These are phyloP conservation scores for Mrakia gelida DNA, from an alignment of 768 basidiomycete genomes.

Conservation along the genomic window DNA sequence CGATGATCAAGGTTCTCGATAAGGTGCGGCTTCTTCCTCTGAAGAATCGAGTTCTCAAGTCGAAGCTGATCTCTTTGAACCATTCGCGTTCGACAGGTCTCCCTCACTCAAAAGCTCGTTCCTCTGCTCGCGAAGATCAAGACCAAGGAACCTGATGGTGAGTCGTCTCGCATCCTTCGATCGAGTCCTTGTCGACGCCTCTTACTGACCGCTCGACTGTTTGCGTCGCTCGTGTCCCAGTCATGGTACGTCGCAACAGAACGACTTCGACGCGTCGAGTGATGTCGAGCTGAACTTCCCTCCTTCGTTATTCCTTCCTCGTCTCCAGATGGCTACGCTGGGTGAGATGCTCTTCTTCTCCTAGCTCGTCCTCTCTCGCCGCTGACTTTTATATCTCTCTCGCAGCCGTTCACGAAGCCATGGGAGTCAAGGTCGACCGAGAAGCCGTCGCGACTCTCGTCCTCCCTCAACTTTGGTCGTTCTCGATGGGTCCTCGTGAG, in stretches of 20 bases:
- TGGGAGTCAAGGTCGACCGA: conserved; percentile 90
- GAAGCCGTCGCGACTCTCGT: conserved; percentile 86
- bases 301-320: background rate
- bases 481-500: conserved; percentile 80
- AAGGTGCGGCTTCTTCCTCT: conserved; percentile 34
- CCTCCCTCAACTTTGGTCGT: conserved; percentile 87
- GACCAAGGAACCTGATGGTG: conserved; percentile 56
- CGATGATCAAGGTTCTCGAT: conserved; percentile 45
- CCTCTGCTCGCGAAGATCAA: conserved; percentile 90
- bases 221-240: background rate
- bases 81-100: conserved; percentile 43
- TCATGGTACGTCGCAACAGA: background rate
- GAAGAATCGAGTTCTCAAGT: background rate
- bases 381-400: conserved; percentile 61
- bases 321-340: background rate
- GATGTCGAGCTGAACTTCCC: background rate
- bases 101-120: conserved; percentile 89
- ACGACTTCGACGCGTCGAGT: background rate
- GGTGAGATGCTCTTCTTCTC: background rate
- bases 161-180: conserved; percentile 36
- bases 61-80: background rate
- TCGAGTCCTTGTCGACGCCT: conserved; percentile 15
- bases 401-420: conserved; percentile 84
- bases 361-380: no score
- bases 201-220: background rate